phyloP scores from a whole-genome alignment of 1,284 basidiomycete species.

The Trametes hirsuta region DNA sequence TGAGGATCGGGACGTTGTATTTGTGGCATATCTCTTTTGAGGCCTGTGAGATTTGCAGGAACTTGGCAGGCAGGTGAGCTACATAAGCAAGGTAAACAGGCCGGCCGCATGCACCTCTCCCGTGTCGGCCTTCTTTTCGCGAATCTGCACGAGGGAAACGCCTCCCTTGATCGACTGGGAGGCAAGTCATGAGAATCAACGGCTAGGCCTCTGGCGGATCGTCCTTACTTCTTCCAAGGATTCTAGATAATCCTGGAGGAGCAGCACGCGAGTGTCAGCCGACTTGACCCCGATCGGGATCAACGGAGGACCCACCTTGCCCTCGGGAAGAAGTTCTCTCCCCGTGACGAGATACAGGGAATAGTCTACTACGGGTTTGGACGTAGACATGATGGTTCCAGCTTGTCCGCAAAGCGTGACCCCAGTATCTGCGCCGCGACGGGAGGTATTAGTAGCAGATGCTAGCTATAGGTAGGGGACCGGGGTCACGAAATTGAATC shows the following conservation, averaged over 20 bases:
- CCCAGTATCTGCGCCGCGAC: not conserved
- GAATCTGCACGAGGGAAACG: conserved; percentile 88
- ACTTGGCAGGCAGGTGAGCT: conserved; percentile 46
- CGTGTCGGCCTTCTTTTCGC: conserved; percentile 85
- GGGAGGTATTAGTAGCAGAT: not conserved
- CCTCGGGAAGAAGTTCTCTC: conserved; percentile 77
- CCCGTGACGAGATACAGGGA: conserved; percentile 89
- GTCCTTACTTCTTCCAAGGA: conserved; percentile 73
- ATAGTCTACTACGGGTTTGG: conserved; percentile 53
- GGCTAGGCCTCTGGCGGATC: not conserved
- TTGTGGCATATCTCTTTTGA: conserved; percentile 79
- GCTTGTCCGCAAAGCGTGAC: no score
- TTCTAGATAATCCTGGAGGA: conserved; percentile 63
- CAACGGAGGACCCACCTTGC: conserved; percentile 54
- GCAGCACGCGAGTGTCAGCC: not conserved
- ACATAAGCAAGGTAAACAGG: not conserved
- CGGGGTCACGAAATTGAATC: no score
- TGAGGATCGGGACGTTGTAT: conserved; percentile 85
- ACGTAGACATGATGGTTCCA: conserved; percentile 2
- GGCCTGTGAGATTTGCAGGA: conserved; percentile 74
- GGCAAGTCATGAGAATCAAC: conserved; percentile 8
- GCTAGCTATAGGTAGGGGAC: not conserved
- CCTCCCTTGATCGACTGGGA: conserved; percentile 78
- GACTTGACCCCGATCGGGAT: not conserved
- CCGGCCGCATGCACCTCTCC: conserved; percentile 58